phyloP scores from a whole-genome alignment of 495 filamentous ascomycete species.

The Hypoxylon intermedium region DNA sequence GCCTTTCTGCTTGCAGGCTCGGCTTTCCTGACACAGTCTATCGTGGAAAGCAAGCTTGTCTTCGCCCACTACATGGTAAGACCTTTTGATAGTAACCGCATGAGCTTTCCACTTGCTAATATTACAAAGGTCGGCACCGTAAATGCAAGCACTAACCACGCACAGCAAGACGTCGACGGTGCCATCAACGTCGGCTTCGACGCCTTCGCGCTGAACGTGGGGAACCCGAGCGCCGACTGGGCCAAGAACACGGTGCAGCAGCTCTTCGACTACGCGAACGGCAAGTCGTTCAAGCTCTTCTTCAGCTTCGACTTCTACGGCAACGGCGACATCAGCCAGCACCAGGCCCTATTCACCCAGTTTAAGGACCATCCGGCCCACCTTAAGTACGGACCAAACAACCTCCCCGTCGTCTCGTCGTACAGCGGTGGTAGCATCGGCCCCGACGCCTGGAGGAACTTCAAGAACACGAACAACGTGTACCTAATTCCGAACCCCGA shows the following conservation, averaged over 20 bases:
- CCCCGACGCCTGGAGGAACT: slow-evolving; percentile 35
- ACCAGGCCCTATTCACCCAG: slow-evolving; percentile 36
- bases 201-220: slow-evolving; percentile 50
- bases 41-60: slow-evolving; percentile 34
- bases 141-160: slow-evolving; percentile 41
- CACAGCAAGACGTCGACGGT: slow-evolving; percentile 44
- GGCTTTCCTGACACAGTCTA: slow-evolving; percentile 12
- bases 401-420: slow-evolving; percentile 42
- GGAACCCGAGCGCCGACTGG: slow-evolving; percentile 35
- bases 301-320: slow-evolving; percentile 51
- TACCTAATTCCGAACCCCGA: slow-evolving; percentile 46
- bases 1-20: slow-evolving; percentile 25
- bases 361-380: slow-evolving; percentile 41
- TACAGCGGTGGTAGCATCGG: slow-evolving; percentile 40
- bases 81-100: neutral
- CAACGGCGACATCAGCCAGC: slow-evolving; percentile 34
- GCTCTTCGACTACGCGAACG: slow-evolving; percentile 44
- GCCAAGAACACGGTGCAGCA: slow-evolving; percentile 38
- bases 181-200: slow-evolving; percentile 44
- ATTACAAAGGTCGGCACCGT: slow-evolving; percentile 42
- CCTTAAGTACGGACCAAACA: slow-evolving; percentile 32
- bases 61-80: slow-evolving; percentile 42
- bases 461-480: slow-evolving; percentile 38
- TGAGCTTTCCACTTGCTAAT: neutral
- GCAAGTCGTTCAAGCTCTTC: slow-evolving; percentile 47